A percentile compares a stretch with the other conserved stretches of the same genome.
These are phyloP conservation scores for Leccinum pellstonianum DNA, from an alignment of 768 basidiomycete genomes.

Conservation along the genomic window DNA sequence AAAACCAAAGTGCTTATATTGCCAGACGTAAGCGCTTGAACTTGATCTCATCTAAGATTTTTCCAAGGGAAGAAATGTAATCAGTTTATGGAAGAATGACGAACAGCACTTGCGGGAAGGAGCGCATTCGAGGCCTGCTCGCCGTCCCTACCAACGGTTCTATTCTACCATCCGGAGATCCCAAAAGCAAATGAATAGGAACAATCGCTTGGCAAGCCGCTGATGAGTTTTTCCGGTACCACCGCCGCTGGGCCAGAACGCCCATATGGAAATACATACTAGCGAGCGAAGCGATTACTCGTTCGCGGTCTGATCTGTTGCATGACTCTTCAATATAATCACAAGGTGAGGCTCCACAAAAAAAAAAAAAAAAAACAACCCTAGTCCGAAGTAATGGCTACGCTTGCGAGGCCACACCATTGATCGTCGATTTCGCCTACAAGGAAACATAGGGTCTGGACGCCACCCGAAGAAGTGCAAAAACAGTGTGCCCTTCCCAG, in stretches of 20 bases:
- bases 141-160: conserved; percentile 7
- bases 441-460: conserved; percentile 38
- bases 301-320: neutral
- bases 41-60: neutral
- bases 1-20: conserved; percentile 20
- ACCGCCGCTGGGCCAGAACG: neutral
- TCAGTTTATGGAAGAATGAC: conserved; percentile 13
- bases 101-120: conserved; percentile 11
- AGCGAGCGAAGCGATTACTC: conserved; percentile 3
- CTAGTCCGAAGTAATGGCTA: conserved; percentile 15
- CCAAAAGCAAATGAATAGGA: conserved; percentile 1
- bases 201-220: neutral
- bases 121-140: conserved; percentile 7
- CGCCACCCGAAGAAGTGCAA: conserved; percentile 14
- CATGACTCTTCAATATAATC: neutral
- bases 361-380: neutral
- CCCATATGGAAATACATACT: neutral
- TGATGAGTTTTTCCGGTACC: conserved; percentile 1
- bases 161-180: conserved; percentile 12
- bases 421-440: conserved; percentile 31
- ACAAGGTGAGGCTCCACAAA: neutral
- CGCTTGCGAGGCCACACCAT: conserved; percentile 24
- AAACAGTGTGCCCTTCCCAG: conserved; percentile 16
- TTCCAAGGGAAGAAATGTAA: neutral
- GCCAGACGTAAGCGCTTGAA: conserved; percentile 19